Percentiles rank a stretch among this genome's conserved stretches.
Conservation (phyloP, 202 grass and related monocot species). For the Hordeum pubiflorum region DNA sequence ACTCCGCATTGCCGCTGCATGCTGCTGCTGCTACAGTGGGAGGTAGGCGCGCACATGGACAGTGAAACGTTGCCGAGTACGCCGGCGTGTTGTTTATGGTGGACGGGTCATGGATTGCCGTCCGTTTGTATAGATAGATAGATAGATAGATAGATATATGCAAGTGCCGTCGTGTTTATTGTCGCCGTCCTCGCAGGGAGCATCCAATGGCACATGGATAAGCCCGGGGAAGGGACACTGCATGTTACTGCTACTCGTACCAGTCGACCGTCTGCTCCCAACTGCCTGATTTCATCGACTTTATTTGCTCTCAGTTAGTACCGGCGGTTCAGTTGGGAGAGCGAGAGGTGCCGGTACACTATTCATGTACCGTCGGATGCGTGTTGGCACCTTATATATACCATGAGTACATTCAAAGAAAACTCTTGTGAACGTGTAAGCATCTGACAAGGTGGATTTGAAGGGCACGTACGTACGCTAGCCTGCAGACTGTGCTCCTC, state of each 20-base stretch:
- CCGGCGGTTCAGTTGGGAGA: neutral
- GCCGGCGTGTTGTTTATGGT: neutral
- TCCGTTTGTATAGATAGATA: neutral
- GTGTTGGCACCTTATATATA: neutral
- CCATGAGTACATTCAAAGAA: neutral
- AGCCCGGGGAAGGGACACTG: neutral
- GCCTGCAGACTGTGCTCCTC: neutral
- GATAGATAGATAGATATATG: neutral
- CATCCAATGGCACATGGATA: neutral
- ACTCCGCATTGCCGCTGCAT: neutral
- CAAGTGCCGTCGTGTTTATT: neutral
- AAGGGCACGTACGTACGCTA: neutral
- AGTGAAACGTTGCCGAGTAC: neutral
- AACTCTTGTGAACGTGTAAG: neutral
- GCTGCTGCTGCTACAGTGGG: neutral
- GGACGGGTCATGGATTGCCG: neutral
- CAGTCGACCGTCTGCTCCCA: neutral
- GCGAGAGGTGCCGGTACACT: neutral
- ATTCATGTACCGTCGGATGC: neutral
- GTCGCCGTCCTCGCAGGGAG: conserved; percentile 22
- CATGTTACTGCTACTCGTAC: neutral
- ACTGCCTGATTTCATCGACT: neutral
- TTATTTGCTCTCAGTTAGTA: neutral
- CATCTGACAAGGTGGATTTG: neutral
- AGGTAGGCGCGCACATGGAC: neutral